phyloP scores from a whole-genome alignment of 139 green algal species.

The Pleodorina starrii region DNA sequence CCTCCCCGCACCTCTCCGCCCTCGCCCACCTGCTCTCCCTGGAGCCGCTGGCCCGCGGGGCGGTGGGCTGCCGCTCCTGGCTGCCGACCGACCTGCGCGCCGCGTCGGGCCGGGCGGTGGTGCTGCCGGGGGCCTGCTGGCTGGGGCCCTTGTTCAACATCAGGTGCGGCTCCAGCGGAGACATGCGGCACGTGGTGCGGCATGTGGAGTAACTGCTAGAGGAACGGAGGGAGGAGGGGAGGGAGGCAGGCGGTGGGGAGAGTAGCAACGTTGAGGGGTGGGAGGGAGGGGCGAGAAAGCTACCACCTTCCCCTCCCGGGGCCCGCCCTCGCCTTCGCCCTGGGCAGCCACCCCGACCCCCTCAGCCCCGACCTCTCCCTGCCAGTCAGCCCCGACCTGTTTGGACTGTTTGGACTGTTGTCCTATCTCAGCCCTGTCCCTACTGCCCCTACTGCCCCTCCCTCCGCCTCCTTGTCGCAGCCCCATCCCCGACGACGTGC shows the following conservation, averaged over 20 bases:
- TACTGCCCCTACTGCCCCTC: background rate
- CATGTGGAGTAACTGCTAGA: no score
- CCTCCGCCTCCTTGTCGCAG: conserved; percentile 1
- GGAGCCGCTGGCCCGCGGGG: conserved; percentile 67
- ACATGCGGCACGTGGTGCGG: no score
- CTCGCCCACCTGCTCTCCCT: conserved; percentile 70
- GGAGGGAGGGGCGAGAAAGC: background rate
- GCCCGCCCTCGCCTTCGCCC: no score
- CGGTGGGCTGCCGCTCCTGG: conserved; percentile 67
- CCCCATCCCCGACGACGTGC: conserved; percentile 51
- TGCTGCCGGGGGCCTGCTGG: conserved; percentile 63
- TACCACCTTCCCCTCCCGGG: background rate
- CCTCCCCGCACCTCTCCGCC: conserved; percentile 63
- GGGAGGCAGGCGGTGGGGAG: no score
- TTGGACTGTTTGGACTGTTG: no score
- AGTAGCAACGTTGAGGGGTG: no score
- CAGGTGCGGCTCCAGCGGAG: no score
- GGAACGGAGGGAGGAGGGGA: no score
- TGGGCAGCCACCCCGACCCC: background rate
- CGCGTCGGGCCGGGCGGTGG: conserved; percentile 24
- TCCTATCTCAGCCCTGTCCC: background rate
- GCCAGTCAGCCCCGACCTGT: no score
- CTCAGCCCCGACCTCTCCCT: no score
- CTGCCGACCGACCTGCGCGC: conserved; percentile 55
- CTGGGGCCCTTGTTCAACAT: conserved; percentile 86